Conservation (phyloP, 345 rosid genomes). For the Hevea brasiliensis region DNA sequence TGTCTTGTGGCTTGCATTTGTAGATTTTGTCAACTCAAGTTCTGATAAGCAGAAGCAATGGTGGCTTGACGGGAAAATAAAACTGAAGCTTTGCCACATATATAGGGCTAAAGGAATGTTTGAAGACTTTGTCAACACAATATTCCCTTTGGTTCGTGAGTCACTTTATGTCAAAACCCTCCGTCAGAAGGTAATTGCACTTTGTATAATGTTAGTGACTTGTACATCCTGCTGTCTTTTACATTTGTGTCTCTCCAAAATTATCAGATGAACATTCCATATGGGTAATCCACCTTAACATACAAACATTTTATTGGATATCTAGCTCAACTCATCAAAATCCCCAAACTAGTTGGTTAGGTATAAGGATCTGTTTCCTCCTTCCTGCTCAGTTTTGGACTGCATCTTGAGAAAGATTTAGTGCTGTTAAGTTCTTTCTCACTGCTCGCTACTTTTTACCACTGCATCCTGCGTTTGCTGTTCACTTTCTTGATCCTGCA, state of each 20-base stretch:
- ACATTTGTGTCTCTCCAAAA: background rate
- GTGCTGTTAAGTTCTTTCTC: too few relatives aligned
- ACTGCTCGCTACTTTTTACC: too few relatives aligned
- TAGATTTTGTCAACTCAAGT: slow-evolving; percentile 26
- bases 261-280: background rate
- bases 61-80: slow-evolving; percentile 77
- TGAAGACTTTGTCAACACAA: slow-evolving; percentile 63
- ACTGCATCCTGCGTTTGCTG: background rate
- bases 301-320: background rate
- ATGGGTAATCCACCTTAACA: background rate
- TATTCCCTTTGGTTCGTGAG: slow-evolving; percentile 67
- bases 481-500: background rate
- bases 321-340: too few relatives aligned
- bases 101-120: slow-evolving; percentile 80
- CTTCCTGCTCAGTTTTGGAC: too few relatives aligned
- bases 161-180: slow-evolving; percentile 53
- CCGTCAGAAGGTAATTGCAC: slow-evolving; percentile 57
- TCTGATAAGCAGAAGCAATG: slow-evolving; percentile 52
- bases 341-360: too few relatives aligned
- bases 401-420: too few relatives aligned
- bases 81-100: slow-evolving; percentile 68
- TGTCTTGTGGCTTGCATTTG: slow-evolving; percentile 13
- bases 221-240: background rate
- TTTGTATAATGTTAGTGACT: background rate
- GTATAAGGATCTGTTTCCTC: too few relatives aligned